Conservation (phyloP, 129 eudicot species). For the Flaveria bidentis region DNA sequence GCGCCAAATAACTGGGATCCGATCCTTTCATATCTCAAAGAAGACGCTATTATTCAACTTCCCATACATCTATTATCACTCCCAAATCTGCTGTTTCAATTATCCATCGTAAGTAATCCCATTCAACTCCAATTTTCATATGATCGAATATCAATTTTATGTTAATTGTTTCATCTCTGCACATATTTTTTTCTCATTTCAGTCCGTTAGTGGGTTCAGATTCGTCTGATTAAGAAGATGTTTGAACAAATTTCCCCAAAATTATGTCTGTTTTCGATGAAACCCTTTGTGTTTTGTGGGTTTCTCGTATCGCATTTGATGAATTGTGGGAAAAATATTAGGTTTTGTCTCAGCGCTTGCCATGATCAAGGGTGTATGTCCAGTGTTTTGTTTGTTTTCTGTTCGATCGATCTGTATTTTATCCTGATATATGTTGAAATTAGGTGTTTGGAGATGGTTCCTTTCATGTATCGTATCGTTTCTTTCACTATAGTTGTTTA, state of each 20-base stretch:
- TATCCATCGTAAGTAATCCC: conserved; percentile 20
- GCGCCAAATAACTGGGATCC: conserved; percentile 19
- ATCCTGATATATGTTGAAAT: not conserved
- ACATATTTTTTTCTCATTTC: not conserved
- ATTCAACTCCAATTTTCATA: not conserved
- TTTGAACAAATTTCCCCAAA: not conserved
- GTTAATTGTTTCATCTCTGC: conserved; percentile 1
- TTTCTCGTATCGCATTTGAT: not conserved
- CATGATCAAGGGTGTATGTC: too few relatives aligned
- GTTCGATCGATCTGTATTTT: not conserved
- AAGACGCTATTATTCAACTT: conserved; percentile 21
- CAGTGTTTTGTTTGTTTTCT: too few relatives aligned
- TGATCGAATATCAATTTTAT: conserved; percentile 8
- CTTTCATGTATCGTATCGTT: too few relatives aligned
- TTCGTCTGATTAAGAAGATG: not conserved
- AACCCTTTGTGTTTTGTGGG: not conserved
- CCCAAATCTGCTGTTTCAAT: not conserved
- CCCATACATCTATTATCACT: conserved; percentile 27
- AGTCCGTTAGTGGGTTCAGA: not conserved
- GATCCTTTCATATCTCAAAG: conserved; percentile 17
- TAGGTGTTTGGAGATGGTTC: conserved; percentile 6
- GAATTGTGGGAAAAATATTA: not conserved
- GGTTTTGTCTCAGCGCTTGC: not conserved
- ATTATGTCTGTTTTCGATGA: not conserved
- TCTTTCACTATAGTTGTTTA: too few relatives aligned